Conservation (phyloP, 2,329 filamentous ascomycete genomes). For the Phoma sp. region DNA sequence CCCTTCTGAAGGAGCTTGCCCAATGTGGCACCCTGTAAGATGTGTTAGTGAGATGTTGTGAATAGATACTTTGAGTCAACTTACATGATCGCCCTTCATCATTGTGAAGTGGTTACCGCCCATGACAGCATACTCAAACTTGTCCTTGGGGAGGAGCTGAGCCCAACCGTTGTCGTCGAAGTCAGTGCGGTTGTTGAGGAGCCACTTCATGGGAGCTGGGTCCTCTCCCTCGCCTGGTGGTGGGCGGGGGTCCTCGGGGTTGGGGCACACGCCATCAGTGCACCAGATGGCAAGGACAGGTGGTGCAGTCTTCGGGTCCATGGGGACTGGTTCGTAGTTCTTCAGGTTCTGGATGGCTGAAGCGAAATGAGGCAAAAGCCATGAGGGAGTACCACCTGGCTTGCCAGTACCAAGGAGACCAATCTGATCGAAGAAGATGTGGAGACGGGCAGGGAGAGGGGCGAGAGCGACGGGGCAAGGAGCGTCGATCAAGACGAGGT, state of each 20-base stretch:
- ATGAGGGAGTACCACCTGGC: conserved; percentile 68
- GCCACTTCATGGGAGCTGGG: conserved; percentile 65
- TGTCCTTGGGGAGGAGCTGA: conserved; percentile 66
- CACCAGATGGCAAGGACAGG: conserved; percentile 73
- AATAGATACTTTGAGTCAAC: conserved; percentile 19
- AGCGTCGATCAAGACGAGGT: conserved; percentile 60
- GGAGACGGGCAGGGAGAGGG: conserved; percentile 62
- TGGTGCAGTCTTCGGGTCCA: conserved; percentile 65
- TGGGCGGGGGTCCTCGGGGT: conserved; percentile 69
- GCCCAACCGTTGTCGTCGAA: conserved; percentile 75
- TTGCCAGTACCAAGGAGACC: conserved; percentile 71
- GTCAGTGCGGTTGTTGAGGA: conserved; percentile 75
- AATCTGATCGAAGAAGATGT: conserved; percentile 75
- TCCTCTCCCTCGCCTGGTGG: conserved; percentile 65
- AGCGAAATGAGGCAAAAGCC: conserved; percentile 76
- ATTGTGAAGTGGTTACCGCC: conserved; percentile 77
- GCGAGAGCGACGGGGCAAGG: conserved; percentile 60
- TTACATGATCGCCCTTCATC: conserved; percentile 69
- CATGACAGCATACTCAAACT: conserved; percentile 71
- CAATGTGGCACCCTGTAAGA: conserved; percentile 44
- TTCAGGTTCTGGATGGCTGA: conserved; percentile 72
- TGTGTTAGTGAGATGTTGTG: conserved; percentile 31
- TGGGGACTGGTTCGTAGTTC: conserved; percentile 70
- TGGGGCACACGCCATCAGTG: conserved; percentile 73
- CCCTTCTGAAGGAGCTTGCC: conserved; percentile 55